Evolutionary conservation across 306 rosid genomes (phyloP), one percentile per base, ranked within the genome.

Genomic region (Ormosia emarginata): DNA sequence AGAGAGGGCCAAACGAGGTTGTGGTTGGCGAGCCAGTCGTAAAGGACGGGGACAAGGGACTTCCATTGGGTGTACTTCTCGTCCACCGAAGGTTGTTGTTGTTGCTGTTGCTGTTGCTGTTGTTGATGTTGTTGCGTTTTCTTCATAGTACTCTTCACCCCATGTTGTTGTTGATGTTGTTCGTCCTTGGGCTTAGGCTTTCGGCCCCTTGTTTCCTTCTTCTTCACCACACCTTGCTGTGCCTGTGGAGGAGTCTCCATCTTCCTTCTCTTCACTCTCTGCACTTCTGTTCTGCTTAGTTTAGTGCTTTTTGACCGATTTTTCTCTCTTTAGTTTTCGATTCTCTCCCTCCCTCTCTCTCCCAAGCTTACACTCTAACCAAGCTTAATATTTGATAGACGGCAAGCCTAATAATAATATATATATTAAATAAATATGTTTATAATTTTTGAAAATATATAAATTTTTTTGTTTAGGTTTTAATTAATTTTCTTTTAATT

Each of bases 1-100:
- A 96, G 98, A 68, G 99, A 93, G 14, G 98, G 99, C 97, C 98
- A 93, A 40, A 87, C 92, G 50, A 96, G 99, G 79, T 96, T 96
- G 84, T 96, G 99, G 66, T 96, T 93, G 44, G 97, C 92, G 36
- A 96, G 94, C 98, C 98, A 96, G 83, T 96, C 99, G 49, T 96
- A 96, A 47, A 96, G 97, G 41, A 93, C 90, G 2, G 98, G 97
- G 37, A 96, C 93, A 7, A 89, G 92, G 3, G 96, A 91, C 85
- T 93, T 96, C 98, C 98, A 94, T 73, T 91, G 97, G 14, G 91
- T 66, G 88, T 96, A 96, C 72, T 90, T 89, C 77, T 92, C 98
- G 52, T 93, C 97, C 6, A 93, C 94, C 11, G 91, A 43, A 81
- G 91, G 83, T 34, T 90, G 92, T 14, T 87, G 94, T 1, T 89